Base-by-base conservation (phyloP, 2,329 filamentous ascomycete species). In the Aspergillus fumigatiaffinis region DNA sequence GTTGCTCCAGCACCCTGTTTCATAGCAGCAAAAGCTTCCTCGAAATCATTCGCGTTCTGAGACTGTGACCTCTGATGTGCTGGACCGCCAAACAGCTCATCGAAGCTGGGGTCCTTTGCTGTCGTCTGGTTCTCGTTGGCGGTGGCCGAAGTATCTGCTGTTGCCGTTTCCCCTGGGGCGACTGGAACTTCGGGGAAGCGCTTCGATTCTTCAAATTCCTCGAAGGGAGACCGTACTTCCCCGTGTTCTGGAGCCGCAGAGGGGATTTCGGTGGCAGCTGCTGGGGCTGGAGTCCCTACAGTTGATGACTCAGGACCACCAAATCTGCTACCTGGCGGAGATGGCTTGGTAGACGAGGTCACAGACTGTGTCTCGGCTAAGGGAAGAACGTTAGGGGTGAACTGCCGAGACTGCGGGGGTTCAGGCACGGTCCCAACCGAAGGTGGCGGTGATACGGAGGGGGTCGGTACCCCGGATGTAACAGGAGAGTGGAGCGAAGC, bases 261-360 rank as follows among this genome's bases (percentile, higher is more conserved):
- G 66, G 74, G 47, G 72, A 73, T 23, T 67, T 77, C 66, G 70
- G 71, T 60, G 67, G 70, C 26, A 10, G 55, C 61, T n/a, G 57
- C 55, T 53, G 77, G 76, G 3, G 76, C 78, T 20, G 78, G 78
- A 8, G 80, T 79, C 52, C 76, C 76, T 53, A 69, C 53, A n/a
- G 71, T 74, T 5, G 75, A 77, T 28, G 77, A 74, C 51, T 84
- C 84, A 52, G 73, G 66, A 32, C 69, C 74, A 52, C 84, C 86
- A 71, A 84, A 79, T 71, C 87, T 76, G 75, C 89, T 85, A 50
- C 84, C 84, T 46, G 91, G 87, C 23, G 89, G 88, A 25, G 90
- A 90, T 7, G 88, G 88, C 73, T 89, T 89, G 28, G 89, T 87
- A 17, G 91, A 94, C 21, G 90, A 92, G 55, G 85, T 87, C 54